Conservation (phyloP, 1,284 basidiomycete species). For the Marasmius oreades region DNA sequence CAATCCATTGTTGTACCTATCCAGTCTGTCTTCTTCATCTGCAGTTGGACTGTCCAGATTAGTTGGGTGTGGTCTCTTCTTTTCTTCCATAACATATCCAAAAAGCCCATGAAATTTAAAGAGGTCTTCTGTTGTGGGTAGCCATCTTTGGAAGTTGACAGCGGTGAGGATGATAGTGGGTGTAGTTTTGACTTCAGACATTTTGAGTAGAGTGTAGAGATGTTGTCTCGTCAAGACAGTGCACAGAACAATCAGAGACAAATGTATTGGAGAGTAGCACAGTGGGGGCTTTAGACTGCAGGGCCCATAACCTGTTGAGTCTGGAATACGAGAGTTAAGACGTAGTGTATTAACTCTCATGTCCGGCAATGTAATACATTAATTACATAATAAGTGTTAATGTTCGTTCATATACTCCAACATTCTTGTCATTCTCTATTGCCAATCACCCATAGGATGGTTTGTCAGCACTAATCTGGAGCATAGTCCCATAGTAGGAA, state of each 20-base stretch:
- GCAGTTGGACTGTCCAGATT: too few species aligned
- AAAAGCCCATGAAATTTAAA: not conserved
- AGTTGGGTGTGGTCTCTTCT: not conserved
- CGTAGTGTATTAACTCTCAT: too few species aligned
- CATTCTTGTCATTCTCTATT: too few species aligned
- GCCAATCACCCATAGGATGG: too few species aligned
- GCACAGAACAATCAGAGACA: not conserved
- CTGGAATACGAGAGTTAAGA: too few species aligned
- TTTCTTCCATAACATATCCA: not conserved
- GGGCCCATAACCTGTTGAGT: not conserved
- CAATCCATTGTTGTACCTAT: not conserved
- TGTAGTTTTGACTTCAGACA: not conserved
- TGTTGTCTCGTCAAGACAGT: not conserved
- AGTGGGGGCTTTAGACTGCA: not conserved
- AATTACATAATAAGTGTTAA: not conserved
- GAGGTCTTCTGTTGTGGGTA: not conserved
- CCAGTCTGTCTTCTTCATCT: not conserved
- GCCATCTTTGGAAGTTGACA: too few species aligned
- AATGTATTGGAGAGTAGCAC: not conserved
- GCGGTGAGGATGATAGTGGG: not conserved
- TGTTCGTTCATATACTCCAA: not conserved
- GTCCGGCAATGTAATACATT: not conserved
- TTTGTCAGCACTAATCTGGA: too few species aligned
- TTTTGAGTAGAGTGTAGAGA: not conserved
- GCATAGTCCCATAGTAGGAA: too few species aligned